Evolutionary conservation across 345 rosid genomes (phyloP).

Genomic region (Lepidium didymum): DNA sequence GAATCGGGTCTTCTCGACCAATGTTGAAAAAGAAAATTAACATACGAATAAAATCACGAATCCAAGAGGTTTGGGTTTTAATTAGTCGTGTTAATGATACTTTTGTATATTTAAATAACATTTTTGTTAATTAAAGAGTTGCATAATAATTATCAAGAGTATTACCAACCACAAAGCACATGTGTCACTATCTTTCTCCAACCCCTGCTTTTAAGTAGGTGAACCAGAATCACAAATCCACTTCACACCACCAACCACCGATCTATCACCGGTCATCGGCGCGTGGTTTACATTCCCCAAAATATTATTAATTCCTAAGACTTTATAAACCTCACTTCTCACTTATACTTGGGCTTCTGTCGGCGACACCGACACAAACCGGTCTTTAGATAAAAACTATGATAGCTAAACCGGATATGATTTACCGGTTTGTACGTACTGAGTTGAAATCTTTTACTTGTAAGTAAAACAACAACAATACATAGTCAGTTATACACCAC

Average conservation of each 20-base stretch:
- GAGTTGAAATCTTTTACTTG: not conserved
- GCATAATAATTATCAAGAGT: not conserved
- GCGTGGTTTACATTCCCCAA: not conserved
- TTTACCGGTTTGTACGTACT: not conserved
- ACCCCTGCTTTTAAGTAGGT: slow-evolving; percentile 22
- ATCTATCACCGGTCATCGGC: slow-evolving; percentile 6
- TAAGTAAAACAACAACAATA: not conserved
- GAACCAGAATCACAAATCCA: not conserved
- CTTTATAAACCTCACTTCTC: not conserved
- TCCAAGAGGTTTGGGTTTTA: not conserved
- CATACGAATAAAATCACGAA: not conserved
- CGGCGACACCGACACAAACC: slow-evolving; percentile 15
- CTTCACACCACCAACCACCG: slow-evolving; percentile 16
- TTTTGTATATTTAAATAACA: not conserved
- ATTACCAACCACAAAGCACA: slow-evolving; percentile 12
- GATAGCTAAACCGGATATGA: not conserved
- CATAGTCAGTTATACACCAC: not conserved
- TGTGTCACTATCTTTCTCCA: slow-evolving; percentile 23
- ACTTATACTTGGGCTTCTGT: not conserved
- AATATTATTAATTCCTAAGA: not conserved
- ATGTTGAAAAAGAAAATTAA: too few relatives aligned
- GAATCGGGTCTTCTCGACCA: too few relatives aligned
- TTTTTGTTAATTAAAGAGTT: not conserved
- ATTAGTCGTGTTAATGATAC: not conserved
- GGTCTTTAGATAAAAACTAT: not conserved